Base-by-base conservation (phyloP, 1,139 yeast genomes). In the Diutina rugosa region DNA sequence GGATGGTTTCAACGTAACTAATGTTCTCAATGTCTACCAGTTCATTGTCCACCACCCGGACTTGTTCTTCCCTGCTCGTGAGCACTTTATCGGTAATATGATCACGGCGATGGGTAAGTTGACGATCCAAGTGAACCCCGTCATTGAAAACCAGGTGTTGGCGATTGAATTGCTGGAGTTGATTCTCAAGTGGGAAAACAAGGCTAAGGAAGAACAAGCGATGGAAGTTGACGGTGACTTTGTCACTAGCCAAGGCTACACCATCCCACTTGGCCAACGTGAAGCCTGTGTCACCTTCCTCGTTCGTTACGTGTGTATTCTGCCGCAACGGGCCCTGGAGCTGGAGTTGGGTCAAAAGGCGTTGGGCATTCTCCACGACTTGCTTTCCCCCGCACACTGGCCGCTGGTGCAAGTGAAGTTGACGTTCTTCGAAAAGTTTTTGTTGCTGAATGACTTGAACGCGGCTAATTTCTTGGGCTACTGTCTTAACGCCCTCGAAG, bases 81-180 rank as follows among this genome's bases (percentile, higher is more conserved):
- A 90, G 63, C 90, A 90, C 61, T 93, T 91, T 64, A 82, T 90
- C 58, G 87, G 96, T 2, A 89, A 87, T 61, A 87, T 93, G 56
- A 88, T 93, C 56, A 82, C 95, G n/a, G 96, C 97, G 1, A 87
- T 95, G 91, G 96, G 96, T 29, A 90, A 91, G 66, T 74, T 93
- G 57, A 89, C 96, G 1, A 84, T 89, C 56, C 75, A 87, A 65
- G 84, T 93, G 7, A 89, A 86, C 63, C 85, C 95, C 2, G 87
- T 93, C 0, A 68, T 84, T 12, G 98, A 91, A 61, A 88, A 87
- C 63, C 97, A 90, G 66, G 77, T 81, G 0, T 72, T 91, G 58
- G 97, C 98, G 0, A 87, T 93, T 58, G 98, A 93, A 62, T 71
- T 93, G 58, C 95, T 97, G 0, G 96, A 90, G 59, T 70, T 91